Evolutionary conservation across 73 alveolate genomes (phyloP).

Genomic region (Paraurostyla sp.): DNA sequence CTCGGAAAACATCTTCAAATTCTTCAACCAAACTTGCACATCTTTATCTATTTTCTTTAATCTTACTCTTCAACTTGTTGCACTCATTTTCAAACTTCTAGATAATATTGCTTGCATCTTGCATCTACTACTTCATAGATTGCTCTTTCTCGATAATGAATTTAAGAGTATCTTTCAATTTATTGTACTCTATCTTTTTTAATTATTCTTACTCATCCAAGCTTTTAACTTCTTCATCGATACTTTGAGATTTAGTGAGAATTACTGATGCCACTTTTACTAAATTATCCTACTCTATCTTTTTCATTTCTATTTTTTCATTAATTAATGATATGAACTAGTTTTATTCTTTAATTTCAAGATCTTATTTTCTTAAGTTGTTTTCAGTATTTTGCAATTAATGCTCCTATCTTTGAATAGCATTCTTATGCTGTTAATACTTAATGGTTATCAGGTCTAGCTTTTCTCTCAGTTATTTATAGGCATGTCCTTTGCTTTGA

Average conservation of each 20-base stretch:
- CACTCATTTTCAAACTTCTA: neutral
- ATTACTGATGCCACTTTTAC: conserved; percentile 56
- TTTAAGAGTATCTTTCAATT: neutral
- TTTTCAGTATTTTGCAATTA: conserved; percentile 53
- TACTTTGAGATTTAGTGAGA: conserved; percentile 59
- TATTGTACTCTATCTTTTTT: conserved; percentile 9
- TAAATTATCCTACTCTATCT: conserved; percentile 44
- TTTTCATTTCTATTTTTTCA: conserved; percentile 60
- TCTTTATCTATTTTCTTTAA: conserved; percentile 45
- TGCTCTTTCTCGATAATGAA: neutral
- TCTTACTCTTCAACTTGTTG: too few relatives aligned
- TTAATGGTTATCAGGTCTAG: conserved; percentile 58
- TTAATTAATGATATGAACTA: too few relatives aligned
- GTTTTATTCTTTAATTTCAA: too few relatives aligned
- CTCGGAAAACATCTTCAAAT: neutral
- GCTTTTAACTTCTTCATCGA: conserved; percentile 59
- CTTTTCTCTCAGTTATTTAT: conserved; percentile 66
- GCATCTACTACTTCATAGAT: neutral
- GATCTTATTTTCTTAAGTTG: conserved; percentile 18
- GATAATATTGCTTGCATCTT: neutral
- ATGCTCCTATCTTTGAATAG: too few relatives aligned
- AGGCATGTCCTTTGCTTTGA: neutral
- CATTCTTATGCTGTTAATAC: conserved; percentile 69
- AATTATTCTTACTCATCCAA: conserved; percentile 38
- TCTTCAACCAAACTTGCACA: conserved; percentile 42